phyloP scores from a whole-genome alignment of 768 basidiomycete species.

The Tricholoma terreum region DNA sequence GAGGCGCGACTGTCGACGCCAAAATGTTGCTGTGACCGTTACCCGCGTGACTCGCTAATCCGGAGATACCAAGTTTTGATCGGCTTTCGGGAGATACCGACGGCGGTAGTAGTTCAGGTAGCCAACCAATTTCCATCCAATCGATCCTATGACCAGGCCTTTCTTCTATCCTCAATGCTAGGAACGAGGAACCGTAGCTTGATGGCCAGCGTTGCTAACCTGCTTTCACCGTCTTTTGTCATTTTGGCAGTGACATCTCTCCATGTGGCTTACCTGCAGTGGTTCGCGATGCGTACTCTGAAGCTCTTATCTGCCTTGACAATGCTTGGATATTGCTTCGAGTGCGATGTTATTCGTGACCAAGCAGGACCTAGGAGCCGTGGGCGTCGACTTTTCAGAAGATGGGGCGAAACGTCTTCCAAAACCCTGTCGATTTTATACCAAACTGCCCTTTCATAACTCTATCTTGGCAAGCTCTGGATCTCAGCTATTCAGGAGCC shows the following conservation, averaged over 20 bases:
- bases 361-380: too few species aligned
- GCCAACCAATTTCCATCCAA: not conserved
- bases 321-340: too few species aligned
- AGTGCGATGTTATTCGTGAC: too few species aligned
- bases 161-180: not conserved
- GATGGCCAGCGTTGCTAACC: not conserved
- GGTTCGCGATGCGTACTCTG: too few species aligned
- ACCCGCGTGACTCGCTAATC: slow-evolving; percentile 28
- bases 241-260: too few species aligned
- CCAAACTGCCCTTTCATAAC: not conserved
- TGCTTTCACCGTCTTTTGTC: too few species aligned
- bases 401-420: not conserved
- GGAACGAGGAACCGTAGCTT: too few species aligned
- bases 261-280: too few species aligned
- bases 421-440: slow-evolving; percentile 6
- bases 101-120: slow-evolving; percentile 7
- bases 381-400: not conserved
- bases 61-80: slow-evolving; percentile 47
- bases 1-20: slow-evolving; percentile 27
- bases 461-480: slow-evolving; percentile 10
- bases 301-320: too few species aligned
- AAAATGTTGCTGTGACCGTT: slow-evolving; percentile 16
- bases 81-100: slow-evolving; percentile 55
- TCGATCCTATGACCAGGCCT: not conserved
- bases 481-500: slow-evolving; percentile 13